Evolutionary conservation across 2,329 filamentous ascomycete genomes (phyloP).

Genomic region (Ophiostoma triangulosporum): DNA sequence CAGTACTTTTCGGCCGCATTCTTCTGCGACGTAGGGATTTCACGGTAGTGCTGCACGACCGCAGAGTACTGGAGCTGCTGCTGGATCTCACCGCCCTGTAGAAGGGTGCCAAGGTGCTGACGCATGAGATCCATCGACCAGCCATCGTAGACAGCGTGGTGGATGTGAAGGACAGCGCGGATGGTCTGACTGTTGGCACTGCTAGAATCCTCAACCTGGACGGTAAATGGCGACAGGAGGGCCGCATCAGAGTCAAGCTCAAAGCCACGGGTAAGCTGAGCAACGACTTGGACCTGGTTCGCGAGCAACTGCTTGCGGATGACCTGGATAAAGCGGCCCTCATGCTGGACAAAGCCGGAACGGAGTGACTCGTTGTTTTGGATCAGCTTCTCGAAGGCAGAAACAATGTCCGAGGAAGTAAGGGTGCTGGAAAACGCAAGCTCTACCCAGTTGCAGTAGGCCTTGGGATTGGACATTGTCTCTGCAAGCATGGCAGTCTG

Average conservation of each 20-base stretch:
- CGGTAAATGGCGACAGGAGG: constrained; percentile 42
- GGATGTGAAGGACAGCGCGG: constrained; percentile 43
- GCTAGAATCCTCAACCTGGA: constrained; percentile 35
- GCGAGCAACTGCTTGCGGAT: constrained; percentile 42
- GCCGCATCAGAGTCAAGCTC: constrained; percentile 24
- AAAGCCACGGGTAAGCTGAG: constrained; percentile 26
- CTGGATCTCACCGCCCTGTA: constrained; percentile 21
- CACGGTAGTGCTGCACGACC: constrained; percentile 38
- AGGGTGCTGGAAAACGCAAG: constrained; percentile 33
- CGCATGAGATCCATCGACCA: constrained; percentile 74
- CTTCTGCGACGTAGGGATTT: constrained; percentile 14
- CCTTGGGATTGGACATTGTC: constrained; percentile 41
- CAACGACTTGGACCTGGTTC: constrained; percentile 28
- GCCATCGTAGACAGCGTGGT: constrained; percentile 84
- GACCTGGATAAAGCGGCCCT: constrained; percentile 45
- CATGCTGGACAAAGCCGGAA: constrained; percentile 53
- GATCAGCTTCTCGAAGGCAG: constrained; percentile 37
- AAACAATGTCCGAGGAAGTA: constrained; percentile 22
- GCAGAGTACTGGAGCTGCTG: constrained; percentile 45
- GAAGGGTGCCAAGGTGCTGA: constrained; percentile 45
- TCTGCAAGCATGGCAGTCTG: constrained; percentile 73
- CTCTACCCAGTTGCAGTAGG: constrained; percentile 70
- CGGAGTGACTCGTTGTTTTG: constrained; percentile 53
- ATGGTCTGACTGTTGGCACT: constrained; percentile 11
- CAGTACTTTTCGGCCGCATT: constrained; percentile 49